Percentiles rank a stretch among this genome's conserved stretches.
phyloP scores from a whole-genome alignment of 306 rosid genomes.

The Myrica gale region DNA sequence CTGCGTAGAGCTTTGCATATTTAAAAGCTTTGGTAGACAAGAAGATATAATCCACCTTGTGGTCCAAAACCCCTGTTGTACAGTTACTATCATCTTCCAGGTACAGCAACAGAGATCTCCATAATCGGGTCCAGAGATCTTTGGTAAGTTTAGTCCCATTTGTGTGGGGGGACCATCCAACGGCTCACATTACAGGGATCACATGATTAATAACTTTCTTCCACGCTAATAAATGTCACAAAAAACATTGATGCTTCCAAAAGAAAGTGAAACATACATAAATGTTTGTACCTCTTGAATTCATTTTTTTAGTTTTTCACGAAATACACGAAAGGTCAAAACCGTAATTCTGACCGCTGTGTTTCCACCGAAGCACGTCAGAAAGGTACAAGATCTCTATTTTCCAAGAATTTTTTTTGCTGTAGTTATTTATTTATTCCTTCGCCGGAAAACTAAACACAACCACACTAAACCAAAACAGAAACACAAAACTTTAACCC shows the following conservation, averaged over 20 bases:
- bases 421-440: constrained; percentile 29
- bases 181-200: constrained; percentile 7
- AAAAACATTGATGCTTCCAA: neutral
- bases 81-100: constrained; percentile 35
- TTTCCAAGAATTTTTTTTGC: constrained; percentile 26
- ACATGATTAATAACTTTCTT: neutral
- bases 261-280: neutral
- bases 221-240: neutral
- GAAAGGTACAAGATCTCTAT: constrained; percentile 8
- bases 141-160: constrained; percentile 30
- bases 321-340: too few relatives aligned
- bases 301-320: too few relatives aligned
- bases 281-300: too few relatives aligned
- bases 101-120: constrained; percentile 29
- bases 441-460: constrained; percentile 46
- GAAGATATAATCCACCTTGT: constrained; percentile 2
- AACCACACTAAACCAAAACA: constrained; percentile 45
- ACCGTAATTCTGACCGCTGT: neutral
- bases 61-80: constrained; percentile 34
- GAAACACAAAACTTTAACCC: constrained; percentile 33
- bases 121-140: constrained; percentile 32
- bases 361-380: constrained; percentile 21
- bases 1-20: neutral
- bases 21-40: neutral
- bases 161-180: constrained; percentile 37